Evolutionary conservation across 371 early-diverging fungal genomes (phyloP).

Genomic region (Actinomucor elegans): DNA sequence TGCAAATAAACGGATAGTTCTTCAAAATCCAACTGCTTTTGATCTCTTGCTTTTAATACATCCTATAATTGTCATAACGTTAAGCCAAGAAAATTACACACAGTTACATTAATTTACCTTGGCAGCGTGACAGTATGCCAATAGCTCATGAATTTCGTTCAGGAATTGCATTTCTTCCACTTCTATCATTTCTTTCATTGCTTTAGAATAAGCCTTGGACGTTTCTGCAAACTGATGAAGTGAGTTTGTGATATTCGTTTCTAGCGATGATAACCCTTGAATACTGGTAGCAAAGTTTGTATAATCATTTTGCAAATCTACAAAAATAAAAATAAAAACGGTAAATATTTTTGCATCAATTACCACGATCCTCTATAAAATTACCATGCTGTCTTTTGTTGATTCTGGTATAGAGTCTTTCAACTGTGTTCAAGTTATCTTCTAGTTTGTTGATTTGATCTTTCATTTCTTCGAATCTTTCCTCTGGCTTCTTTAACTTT

Average conservation of each 20-base stretch:
- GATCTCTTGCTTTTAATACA: constrained; percentile 83
- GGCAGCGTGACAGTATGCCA: constrained; percentile 86
- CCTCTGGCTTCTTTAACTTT: constrained; percentile 88
- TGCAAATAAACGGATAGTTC: constrained; percentile 78
- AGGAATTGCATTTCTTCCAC: constrained; percentile 49
- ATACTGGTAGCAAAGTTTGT: constrained; percentile 73
- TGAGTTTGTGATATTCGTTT: constrained; percentile 77
- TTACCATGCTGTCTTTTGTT: constrained; percentile 68
- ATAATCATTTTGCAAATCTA: constrained; percentile 80
- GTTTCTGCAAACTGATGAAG: constrained; percentile 75
- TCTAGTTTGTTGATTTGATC: constrained; percentile 82
- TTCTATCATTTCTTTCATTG: constrained; percentile 74
- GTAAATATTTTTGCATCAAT: neutral
- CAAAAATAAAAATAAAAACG: neutral
- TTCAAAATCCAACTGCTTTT: constrained; percentile 94
- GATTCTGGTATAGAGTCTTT: constrained; percentile 76
- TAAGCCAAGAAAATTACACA: neutral
- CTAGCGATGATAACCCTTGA: constrained; percentile 76
- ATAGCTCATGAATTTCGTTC: constrained; percentile 78
- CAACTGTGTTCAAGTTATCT: constrained; percentile 79
- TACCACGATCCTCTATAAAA: neutral
- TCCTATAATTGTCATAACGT: constrained; percentile 35
- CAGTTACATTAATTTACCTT: constrained; percentile 59
- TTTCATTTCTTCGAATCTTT: constrained; percentile 79
- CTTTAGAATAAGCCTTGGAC: constrained; percentile 61